phyloP scores from a whole-genome alignment of 2,329 filamentous ascomycete genomes.

The Cylindrodendrum hubeiense region DNA sequence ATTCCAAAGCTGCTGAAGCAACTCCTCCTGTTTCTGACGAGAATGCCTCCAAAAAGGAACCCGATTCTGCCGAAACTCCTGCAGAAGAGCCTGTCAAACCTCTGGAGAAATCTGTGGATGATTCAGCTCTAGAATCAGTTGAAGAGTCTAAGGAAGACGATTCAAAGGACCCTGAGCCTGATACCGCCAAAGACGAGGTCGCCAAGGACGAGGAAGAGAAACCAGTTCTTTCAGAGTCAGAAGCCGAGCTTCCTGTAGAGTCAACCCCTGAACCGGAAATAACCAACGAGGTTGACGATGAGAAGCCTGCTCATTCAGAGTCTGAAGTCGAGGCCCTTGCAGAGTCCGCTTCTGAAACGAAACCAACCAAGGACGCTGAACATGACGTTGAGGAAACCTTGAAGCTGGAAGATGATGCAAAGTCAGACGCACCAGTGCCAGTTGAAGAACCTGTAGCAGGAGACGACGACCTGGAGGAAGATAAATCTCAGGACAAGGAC shows the following conservation, averaged over 20 bases:
- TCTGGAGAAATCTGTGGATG: slow-evolving; percentile 5
- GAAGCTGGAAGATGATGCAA: slow-evolving; percentile 1
- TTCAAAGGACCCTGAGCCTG: slow-evolving; percentile 6
- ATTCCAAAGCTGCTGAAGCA: not conserved
- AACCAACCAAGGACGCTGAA: slow-evolving; percentile 1
- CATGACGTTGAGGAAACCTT: not conserved
- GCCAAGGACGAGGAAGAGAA: slow-evolving; percentile 6
- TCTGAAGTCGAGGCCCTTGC: slow-evolving; percentile 2
- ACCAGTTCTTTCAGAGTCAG: slow-evolving; percentile 1
- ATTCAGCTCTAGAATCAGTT: not conserved
- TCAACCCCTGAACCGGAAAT: not conserved
- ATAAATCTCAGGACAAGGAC: not conserved
- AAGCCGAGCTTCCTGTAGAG: slow-evolving; percentile 12
- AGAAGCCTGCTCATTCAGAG: slow-evolving; percentile 1
- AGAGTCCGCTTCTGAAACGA: slow-evolving; percentile 1
- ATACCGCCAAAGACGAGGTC: not conserved
- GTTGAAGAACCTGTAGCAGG: not conserved
- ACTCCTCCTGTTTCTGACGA: not conserved
- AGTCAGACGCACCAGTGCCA: not conserved
- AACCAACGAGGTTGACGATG: slow-evolving; percentile 2
- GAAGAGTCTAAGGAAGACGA: slow-evolving; percentile 8
- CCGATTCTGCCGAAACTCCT: not conserved
- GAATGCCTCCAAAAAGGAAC: not conserved
- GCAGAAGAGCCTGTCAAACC: not conserved
- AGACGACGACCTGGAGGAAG: slow-evolving; percentile 12